Conservation (phyloP, 441 rosid genomes). For the Syzygium malaccense region DNA sequence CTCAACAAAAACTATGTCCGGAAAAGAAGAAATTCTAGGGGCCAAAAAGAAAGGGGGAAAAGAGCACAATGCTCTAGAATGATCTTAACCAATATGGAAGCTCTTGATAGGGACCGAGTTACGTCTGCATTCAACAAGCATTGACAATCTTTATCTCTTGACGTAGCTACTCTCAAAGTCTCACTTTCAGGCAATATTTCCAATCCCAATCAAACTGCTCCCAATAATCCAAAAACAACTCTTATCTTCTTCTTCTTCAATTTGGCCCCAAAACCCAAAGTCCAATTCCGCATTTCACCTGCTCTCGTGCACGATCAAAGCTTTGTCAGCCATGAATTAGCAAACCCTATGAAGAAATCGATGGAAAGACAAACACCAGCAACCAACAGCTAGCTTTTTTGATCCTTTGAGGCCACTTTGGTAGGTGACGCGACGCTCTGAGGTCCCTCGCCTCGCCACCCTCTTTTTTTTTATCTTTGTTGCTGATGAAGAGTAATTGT, state of each 20-base stretch:
- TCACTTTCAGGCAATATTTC: background rate
- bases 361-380: background rate
- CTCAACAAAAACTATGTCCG: background rate
- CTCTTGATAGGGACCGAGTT: background rate
- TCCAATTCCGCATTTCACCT: background rate
- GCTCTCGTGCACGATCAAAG: background rate
- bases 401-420: background rate
- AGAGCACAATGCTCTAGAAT: background rate
- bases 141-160: background rate
- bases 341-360: background rate
- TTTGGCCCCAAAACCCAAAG: background rate
- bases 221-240: background rate
- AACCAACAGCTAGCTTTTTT: background rate
- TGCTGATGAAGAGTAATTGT: background rate
- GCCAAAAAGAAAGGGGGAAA: background rate
- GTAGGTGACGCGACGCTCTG: background rate
- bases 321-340: background rate
- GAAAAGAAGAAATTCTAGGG: background rate
- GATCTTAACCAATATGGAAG: background rate
- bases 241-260: rapidly evolving
- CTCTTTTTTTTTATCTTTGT: background rate
- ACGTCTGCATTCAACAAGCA: background rate
- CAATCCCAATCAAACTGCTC: background rate
- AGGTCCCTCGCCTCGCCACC: background rate
- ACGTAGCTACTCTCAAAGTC: background rate